Percentiles rank a stretch among this genome's conserved stretches.
These are phyloP conservation scores for Aspergillus jensenii DNA, from an alignment of 2,329 filamentous ascomycete genomes.

Conservation along the genomic window DNA sequence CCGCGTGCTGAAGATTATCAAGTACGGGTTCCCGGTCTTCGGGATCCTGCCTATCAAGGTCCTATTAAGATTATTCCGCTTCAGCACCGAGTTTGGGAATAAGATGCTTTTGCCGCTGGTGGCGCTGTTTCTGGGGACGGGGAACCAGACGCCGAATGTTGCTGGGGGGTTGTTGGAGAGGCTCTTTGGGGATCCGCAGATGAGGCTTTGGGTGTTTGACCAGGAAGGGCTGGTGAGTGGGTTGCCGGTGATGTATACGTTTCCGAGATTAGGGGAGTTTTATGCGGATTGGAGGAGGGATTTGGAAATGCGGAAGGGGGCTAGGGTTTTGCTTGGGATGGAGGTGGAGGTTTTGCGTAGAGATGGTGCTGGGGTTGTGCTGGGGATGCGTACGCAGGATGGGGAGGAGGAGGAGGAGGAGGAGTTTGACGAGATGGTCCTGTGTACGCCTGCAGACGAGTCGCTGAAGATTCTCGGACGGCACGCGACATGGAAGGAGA, in stretches of 20 bases:
- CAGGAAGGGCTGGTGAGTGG: slow-evolving; percentile 55
- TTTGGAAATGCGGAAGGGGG: slow-evolving; percentile 49
- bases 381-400: slow-evolving; percentile 23
- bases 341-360: slow-evolving; percentile 46
- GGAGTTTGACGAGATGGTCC: slow-evolving; percentile 57
- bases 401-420: slow-evolving; percentile 17
- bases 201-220: slow-evolving; percentile 62
- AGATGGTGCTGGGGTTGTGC: slow-evolving; percentile 51
- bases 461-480: slow-evolving; percentile 54
- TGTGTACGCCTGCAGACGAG: slow-evolving; percentile 57
- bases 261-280: slow-evolving; percentile 59
- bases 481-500: slow-evolving; percentile 60
- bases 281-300: slow-evolving; percentile 57
- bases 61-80: slow-evolving; percentile 67
- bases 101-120: slow-evolving; percentile 71
- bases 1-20: slow-evolving; percentile 55
- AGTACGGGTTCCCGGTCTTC: slow-evolving; percentile 56
- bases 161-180: slow-evolving; percentile 66
- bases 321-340: slow-evolving; percentile 51
- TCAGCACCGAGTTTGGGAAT: slow-evolving; percentile 69
- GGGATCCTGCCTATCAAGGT: slow-evolving; percentile 60
- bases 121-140: slow-evolving; percentile 71
- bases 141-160: slow-evolving; percentile 72
- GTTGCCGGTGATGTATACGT: slow-evolving; percentile 59
- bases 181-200: slow-evolving; percentile 58